Evolutionary conservation across 2,329 filamentous ascomycete genomes (phyloP), one percentile per base, ranked within the genome.

Genomic region (Sporothrix variecibatus): DNA sequence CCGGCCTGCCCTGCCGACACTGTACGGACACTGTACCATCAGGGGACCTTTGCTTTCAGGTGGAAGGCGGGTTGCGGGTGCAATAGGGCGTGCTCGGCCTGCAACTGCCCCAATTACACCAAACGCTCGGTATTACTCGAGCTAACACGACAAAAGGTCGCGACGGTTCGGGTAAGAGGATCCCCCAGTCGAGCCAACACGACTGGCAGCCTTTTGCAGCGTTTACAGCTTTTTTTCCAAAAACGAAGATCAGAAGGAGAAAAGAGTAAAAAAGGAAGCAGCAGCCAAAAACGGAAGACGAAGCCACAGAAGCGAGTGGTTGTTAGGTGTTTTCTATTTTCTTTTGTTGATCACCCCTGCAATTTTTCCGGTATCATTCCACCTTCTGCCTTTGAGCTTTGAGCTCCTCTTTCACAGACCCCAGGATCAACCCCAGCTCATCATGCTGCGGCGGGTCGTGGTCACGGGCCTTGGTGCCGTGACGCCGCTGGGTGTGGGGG

Each of bases 401-500:
- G 17, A 28, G 28, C 49, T 31, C 56, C 17, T 12, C 7, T 31
- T 43, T 73, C 17, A 12, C 23, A 15, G 4, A 2, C 9, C 64
- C 40, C 40, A n/a, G 23, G n/a, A 11, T 49, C 40, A 12, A 20
- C 34, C 38, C 43, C 28, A 20, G 9, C 34, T 2, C 56, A 40
- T 4, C 31, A 72, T 72, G 72, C 73, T 78, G 86, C 88, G 90
- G 80, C 90, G 93, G 78, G 93, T 96, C 78, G 94, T 95, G 79
- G 91, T 96, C 81, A 96, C 94, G 72, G 93, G 94, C 80, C 86
- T 96, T 69, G 93, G 94, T 76, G 93, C 92, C 80, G 88, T 96
- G 78, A 94, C 93, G 77, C 95, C 95, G 74, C 86, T 98, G 34
- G 95, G 93, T 76, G 90, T 97, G 74, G 94, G 94, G 76, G 87